These are phyloP conservation scores for Buxus sempervirens DNA, from an alignment of 164 flowering plant species.

Conservation along the genomic window DNA sequence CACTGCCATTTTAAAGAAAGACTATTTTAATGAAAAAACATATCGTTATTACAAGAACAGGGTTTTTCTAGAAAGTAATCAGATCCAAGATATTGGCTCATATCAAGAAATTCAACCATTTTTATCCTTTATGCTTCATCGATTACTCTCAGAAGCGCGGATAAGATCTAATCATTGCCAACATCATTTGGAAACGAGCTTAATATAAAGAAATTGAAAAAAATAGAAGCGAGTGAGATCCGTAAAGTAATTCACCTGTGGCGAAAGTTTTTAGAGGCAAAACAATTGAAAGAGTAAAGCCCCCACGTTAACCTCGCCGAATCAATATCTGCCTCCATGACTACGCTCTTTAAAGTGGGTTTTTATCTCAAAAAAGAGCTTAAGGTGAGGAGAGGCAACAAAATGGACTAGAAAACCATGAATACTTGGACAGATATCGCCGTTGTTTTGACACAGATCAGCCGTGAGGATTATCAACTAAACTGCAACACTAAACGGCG, in stretches of 20 bases:
- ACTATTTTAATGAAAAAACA: not conserved
- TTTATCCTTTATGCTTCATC: conserved; percentile 51
- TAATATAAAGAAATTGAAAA: not conserved
- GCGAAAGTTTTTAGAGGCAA: conserved; percentile 58
- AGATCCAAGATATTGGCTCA: conserved; percentile 46
- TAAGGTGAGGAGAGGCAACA: conserved; percentile 64
- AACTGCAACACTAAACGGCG: conserved; percentile 80
- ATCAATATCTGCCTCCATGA: conserved; percentile 59
- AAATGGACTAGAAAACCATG: not conserved
- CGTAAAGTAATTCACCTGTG: conserved; percentile 13
- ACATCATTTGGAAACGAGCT: not conserved
- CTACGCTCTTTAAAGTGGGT: conserved; percentile 36
- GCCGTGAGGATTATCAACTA: conserved; percentile 35
- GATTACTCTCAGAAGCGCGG: conserved; percentile 91
- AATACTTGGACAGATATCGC: conserved; percentile 28
- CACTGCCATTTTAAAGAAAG: conserved; percentile 37
- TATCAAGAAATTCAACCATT: conserved; percentile 95
- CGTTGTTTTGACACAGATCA: conserved; percentile 25
- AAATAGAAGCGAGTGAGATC: not conserved
- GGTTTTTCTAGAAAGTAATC: not conserved
- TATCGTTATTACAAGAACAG: no score
- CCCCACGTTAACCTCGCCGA: conserved; percentile 65
- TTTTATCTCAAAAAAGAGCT: conserved; percentile 33
- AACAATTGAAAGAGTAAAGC: conserved; percentile 23
- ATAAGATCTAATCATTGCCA: conserved; percentile 76